phyloP scores from a whole-genome alignment of 768 basidiomycete genomes.

The Collybia sp. region DNA sequence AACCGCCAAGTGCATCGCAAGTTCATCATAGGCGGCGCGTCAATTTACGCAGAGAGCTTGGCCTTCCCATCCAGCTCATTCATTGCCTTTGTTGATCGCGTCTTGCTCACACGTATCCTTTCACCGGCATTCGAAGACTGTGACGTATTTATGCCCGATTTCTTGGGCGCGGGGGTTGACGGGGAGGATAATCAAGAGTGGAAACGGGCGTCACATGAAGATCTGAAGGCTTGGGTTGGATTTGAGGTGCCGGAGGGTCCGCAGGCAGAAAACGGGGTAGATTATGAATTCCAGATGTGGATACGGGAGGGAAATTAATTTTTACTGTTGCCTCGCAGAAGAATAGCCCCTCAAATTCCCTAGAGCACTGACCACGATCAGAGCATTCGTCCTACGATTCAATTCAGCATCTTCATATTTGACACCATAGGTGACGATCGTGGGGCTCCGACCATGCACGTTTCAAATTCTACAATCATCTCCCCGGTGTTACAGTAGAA shows the following conservation, averaged over 20 bases:
- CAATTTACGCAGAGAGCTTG: slow-evolving; percentile 72
- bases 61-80: slow-evolving; percentile 26
- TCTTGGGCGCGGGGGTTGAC: slow-evolving; percentile 33
- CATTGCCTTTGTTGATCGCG: slow-evolving; percentile 58
- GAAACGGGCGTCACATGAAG: slow-evolving; percentile 54
- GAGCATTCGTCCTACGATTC: too few species aligned
- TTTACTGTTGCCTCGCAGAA: too few species aligned
- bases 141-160: slow-evolving; percentile 84
- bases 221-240: slow-evolving; percentile 73
- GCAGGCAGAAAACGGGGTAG: slow-evolving; percentile 77
- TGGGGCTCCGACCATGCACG: too few species aligned
- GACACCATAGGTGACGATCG: too few species aligned
- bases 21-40: slow-evolving; percentile 93
- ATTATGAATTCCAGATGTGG: slow-evolving; percentile 98
- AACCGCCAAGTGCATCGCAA: slow-evolving; percentile 46
- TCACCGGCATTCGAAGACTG: slow-evolving; percentile 75
- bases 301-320: slow-evolving; percentile 30
- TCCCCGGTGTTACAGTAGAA: too few species aligned
- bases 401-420: too few species aligned
- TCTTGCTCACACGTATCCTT: slow-evolving; percentile 83
- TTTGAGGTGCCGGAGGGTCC: slow-evolving; percentile 72
- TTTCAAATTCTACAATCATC: too few species aligned
- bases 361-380: too few species aligned
- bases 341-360: too few species aligned
- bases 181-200: slow-evolving; percentile 39